A percentile compares a stretch with the other conserved stretches of the same genome.
Evolutionary conservation across 2,329 filamentous ascomycete species (phyloP).

Genomic region (Colletotrichum lindemuthianum): DNA sequence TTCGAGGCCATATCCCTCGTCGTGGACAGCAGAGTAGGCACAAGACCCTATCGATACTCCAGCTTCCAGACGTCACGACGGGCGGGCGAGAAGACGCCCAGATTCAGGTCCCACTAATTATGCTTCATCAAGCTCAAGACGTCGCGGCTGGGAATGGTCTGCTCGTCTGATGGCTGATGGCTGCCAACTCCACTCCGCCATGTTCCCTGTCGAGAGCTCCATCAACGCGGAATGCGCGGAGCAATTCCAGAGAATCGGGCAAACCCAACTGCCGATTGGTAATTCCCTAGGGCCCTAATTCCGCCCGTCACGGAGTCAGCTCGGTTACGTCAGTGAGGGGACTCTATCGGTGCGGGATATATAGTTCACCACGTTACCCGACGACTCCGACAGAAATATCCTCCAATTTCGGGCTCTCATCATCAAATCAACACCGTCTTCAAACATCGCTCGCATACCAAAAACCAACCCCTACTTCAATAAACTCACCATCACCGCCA

Average conservation of each 20-base stretch:
- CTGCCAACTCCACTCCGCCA: conserved; percentile 13
- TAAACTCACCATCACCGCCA: not conserved
- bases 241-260: conserved; percentile 6
- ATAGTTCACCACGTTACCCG: conserved; percentile 2
- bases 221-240: conserved; percentile 20
- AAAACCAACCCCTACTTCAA: not conserved
- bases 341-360: conserved; percentile 1
- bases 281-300: conserved; percentile 7
- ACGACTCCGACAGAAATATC: not conserved
- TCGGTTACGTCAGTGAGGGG: conserved; percentile 31
- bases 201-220: conserved; percentile 6
- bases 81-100: too few species aligned
- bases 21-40: too few species aligned
- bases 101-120: too few species aligned
- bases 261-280: conserved; percentile 15
- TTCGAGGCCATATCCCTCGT: too few species aligned
- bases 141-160: too few species aligned
- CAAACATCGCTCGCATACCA: not conserved
- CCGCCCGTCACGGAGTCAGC: too few species aligned
- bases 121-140: too few species aligned
- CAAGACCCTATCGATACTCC: too few species aligned
- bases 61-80: too few species aligned
- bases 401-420: not conserved
- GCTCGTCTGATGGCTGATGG: conserved; percentile 22
- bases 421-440: not conserved